Evolutionary conservation across 2,329 filamentous ascomycete genomes (phyloP).

Genomic region (Trichoderma semiorbis): DNA sequence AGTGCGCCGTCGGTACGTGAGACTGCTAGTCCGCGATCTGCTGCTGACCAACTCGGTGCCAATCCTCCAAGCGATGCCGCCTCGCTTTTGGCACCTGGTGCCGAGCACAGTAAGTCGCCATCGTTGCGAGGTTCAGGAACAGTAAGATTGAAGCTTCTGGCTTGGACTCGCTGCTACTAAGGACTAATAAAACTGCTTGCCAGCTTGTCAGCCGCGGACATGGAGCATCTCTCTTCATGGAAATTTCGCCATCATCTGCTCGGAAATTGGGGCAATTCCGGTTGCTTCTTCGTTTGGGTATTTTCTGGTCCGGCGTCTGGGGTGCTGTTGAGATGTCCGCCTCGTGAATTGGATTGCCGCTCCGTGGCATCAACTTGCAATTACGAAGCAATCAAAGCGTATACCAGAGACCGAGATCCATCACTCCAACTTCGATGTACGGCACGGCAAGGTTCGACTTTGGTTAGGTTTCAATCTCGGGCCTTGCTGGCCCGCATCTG

Average conservation of each 20-base stretch:
- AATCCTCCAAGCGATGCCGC: conserved; percentile 3
- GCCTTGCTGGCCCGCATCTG: conserved; percentile 8
- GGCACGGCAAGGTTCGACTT: not conserved
- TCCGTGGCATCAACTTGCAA: not conserved
- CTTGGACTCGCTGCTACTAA: not conserved
- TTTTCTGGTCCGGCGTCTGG: not conserved
- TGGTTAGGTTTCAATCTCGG: not conserved
- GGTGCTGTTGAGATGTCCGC: not conserved
- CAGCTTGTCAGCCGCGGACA: not conserved
- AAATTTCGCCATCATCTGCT: not conserved
- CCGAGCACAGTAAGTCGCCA: not conserved
- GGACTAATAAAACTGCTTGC: not conserved
- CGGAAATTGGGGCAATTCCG: conserved; percentile 2
- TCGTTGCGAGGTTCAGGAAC: not conserved
- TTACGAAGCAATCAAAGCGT: not conserved
- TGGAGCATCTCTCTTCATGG: conserved; percentile 7
- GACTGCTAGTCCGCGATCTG: not conserved
- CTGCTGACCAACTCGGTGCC: conserved; percentile 15
- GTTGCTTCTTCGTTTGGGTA: not conserved
- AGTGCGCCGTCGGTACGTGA: conserved; percentile 1
- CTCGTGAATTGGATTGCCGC: not conserved
- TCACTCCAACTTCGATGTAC: not conserved
- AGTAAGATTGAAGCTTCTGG: not conserved
- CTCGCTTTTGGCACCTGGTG: not conserved
- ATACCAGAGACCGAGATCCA: not conserved